Evolutionary conservation across 176 grass and related monocot species (phyloP).

Genomic region (Zoysia pacifica): DNA sequence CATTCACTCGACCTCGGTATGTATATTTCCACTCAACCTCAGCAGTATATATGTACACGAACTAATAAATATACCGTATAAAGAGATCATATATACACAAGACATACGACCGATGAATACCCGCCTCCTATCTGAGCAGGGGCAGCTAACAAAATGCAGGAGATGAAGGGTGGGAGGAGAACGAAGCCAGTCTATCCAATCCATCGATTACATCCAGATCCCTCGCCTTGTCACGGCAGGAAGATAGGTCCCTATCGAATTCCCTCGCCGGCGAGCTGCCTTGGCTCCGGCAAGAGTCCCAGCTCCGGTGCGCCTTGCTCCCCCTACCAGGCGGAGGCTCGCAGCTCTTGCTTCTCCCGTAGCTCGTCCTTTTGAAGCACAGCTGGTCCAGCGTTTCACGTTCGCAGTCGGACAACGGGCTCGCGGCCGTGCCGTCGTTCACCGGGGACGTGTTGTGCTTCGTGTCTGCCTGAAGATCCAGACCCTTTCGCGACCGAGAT

Average conservation of each 20-base stretch:
- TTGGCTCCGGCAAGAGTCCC: slow-evolving; percentile 59
- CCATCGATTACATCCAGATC: slow-evolving; percentile 93
- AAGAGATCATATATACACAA: slow-evolving; percentile 38
- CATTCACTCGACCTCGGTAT: slow-evolving; percentile 7
- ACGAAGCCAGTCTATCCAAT: slow-evolving; percentile 55
- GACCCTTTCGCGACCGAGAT: slow-evolving; percentile 26
- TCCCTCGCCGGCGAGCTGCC: slow-evolving; percentile 75
- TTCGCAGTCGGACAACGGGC: slow-evolving; percentile 50
- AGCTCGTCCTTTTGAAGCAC: slow-evolving; percentile 40
- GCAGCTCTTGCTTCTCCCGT: slow-evolving; percentile 78
- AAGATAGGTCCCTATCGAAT: slow-evolving; percentile 4
- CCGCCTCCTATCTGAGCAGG: background rate
- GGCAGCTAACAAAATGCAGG: slow-evolving; percentile 48
- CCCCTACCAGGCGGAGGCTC: slow-evolving; percentile 14
- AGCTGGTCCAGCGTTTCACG: slow-evolving; percentile 53
- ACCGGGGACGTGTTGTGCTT: slow-evolving; percentile 48
- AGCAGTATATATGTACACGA: slow-evolving; percentile 30
- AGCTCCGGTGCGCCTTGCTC: slow-evolving; percentile 41
- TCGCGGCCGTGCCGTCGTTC: background rate
- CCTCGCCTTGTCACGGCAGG: slow-evolving; percentile 41
- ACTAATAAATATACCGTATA: slow-evolving; percentile 13
- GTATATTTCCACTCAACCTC: slow-evolving; percentile 32
- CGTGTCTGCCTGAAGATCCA: background rate
- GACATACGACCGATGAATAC: slow-evolving; percentile 1
- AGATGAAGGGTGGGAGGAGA: slow-evolving; percentile 13